Evolutionary conservation across 306 rosid species (phyloP).

Genomic region (Vicia villosa): DNA sequence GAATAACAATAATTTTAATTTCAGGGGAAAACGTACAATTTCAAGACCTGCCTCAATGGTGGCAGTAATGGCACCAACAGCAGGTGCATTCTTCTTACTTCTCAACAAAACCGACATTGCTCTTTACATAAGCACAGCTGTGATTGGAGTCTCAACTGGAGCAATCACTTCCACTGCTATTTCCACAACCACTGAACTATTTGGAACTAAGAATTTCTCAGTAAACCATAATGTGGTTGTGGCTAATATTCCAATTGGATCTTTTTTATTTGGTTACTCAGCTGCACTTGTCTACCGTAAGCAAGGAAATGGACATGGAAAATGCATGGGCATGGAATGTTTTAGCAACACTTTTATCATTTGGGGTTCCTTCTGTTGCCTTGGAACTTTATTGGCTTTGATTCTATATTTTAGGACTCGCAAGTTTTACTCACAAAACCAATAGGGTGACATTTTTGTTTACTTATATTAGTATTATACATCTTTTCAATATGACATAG

Average conservation of each 20-base stretch:
- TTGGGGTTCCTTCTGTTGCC: constrained; percentile 66
- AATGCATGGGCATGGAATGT: constrained; percentile 77
- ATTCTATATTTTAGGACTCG: constrained; percentile 56
- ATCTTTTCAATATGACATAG: constrained; percentile 23
- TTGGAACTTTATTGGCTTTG: constrained; percentile 65
- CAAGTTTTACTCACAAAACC: constrained; percentile 54
- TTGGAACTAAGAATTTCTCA: constrained; percentile 68
- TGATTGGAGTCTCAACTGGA: constrained; percentile 77
- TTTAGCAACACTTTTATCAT: constrained; percentile 57
- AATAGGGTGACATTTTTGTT: constrained; percentile 24
- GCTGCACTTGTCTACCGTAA: constrained; percentile 60
- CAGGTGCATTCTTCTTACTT: constrained; percentile 68
- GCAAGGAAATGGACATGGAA: constrained; percentile 47
- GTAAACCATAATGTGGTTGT: constrained; percentile 85
- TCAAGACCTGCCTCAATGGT: constrained; percentile 62
- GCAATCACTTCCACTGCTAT: constrained; percentile 76
- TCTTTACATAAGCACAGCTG: constrained; percentile 58
- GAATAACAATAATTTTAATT: too few relatives aligned
- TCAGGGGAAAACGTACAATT: constrained; percentile 54
- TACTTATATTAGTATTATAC: not conserved
- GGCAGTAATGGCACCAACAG: constrained; percentile 52
- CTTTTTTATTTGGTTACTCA: constrained; percentile 58
- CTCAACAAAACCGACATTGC: constrained; percentile 43
- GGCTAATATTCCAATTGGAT: constrained; percentile 79
- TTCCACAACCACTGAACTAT: constrained; percentile 70